Evolutionary conservation across 192 early-diverging fungal genomes (phyloP), one percentile per base, ranked within the genome.

Genomic region (Ambispora gerdemannii): DNA sequence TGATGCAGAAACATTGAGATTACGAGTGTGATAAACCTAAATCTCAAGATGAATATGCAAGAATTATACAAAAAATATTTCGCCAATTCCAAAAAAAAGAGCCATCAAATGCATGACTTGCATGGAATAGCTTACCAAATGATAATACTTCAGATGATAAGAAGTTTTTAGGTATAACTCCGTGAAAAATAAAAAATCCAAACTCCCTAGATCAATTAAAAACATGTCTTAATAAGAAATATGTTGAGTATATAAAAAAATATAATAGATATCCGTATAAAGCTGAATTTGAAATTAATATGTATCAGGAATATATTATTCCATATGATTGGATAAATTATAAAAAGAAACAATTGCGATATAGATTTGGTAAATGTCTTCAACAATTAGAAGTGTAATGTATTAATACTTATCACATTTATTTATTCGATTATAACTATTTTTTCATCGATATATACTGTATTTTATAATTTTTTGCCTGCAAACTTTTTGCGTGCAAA

Each of bases 301-400:
- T 4, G 53, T 55, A 55, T 55, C 53, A 20, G 53, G n/a, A 58
- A 58, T 58, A 58, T 58, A n/a, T n/a, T 58, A 58, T 58, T 58
- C 55, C 55, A 58, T 11, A 58, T 4, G 22, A 58, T 58, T 58
- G 55, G 55, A 58, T 58, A 58, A 1, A 55, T 55, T 25, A 28
- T 58, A 58, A 4, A 58, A 58, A 58, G 55, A 4, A 24, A n/a
- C 55, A 58, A 58, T 58, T 58, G 6, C 55, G 55, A n/a, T n/a
- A n/a, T n/a, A n/a, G n/a, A n/a, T n/a, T n/a, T n/a, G n/a, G n/a
- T n/a, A n/a, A n/a, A n/a, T n/a, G n/a, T n/a, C n/a, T n/a, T n/a
- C n/a, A n/a, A n/a, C n/a, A n/a, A n/a, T n/a, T n/a, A n/a, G n/a
- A n/a, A n/a, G n/a, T n/a, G n/a, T n/a, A n/a, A n/a, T n/a, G n/a